phyloP scores from a whole-genome alignment of 371 early-diverging fungal genomes.

The Mucor ambiguus region DNA sequence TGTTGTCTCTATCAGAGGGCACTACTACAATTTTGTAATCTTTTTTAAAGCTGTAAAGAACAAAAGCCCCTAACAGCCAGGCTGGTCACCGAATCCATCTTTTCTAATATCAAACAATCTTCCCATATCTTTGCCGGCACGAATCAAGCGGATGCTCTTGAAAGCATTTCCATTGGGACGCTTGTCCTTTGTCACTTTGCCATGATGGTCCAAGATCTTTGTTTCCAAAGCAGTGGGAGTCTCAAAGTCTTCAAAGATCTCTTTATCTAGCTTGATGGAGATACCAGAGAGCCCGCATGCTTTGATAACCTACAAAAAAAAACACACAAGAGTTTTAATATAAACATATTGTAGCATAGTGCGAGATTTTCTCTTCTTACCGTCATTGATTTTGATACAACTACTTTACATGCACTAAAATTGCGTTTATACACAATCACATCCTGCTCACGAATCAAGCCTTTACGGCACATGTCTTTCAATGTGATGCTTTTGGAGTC shows the following conservation, averaged over 20 bases:
- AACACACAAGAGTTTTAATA: not conserved
- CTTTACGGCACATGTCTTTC: slow-evolving; percentile 57
- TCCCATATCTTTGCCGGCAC: slow-evolving; percentile 52
- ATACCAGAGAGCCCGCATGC: slow-evolving; percentile 51
- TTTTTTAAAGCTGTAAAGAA: not conserved
- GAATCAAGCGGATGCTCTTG: slow-evolving; percentile 49
- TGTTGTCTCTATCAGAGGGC: not conserved
- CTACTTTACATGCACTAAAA: slow-evolving; percentile 54
- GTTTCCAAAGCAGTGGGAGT: slow-evolving; percentile 57
- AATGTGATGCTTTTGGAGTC: slow-evolving; percentile 54
- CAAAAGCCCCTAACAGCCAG: not conserved
- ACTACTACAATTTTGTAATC: not conserved
- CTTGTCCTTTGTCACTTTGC: slow-evolving; percentile 50
- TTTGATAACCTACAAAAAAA: slow-evolving; percentile 48
- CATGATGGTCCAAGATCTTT: slow-evolving; percentile 55
- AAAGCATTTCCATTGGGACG: slow-evolving; percentile 59
- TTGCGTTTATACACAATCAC: slow-evolving; percentile 54
- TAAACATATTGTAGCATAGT: not conserved
- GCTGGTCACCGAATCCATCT: slow-evolving; percentile 38
- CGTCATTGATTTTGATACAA: slow-evolving; percentile 51
- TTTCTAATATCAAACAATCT: slow-evolving; percentile 57
- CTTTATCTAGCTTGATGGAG: slow-evolving; percentile 45
- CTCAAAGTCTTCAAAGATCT: slow-evolving; percentile 53
- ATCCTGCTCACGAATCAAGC: slow-evolving; percentile 50
- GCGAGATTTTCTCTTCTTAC: slow-evolving; percentile 22